phyloP scores from a whole-genome alignment of 2,329 filamentous ascomycete genomes.

The Aspergillus pseudonomiae region DNA sequence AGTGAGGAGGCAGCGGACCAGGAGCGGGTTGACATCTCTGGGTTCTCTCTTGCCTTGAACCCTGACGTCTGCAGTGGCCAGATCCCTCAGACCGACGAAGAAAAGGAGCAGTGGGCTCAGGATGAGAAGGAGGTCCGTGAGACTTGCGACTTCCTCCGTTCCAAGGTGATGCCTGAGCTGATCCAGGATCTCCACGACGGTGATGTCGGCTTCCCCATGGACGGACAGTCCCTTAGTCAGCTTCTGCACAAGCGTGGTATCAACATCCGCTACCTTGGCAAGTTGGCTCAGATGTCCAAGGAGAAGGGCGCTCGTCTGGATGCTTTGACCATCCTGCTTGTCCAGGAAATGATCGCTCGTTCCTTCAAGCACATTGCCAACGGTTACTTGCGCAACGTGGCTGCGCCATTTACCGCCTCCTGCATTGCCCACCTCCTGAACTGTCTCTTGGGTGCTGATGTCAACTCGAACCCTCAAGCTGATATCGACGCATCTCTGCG shows the following conservation, averaged over 20 bases:
- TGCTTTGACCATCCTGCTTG: constrained; percentile 74
- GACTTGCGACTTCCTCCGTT: constrained; percentile 76
- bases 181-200: constrained; percentile 86
- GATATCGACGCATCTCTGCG: constrained; percentile 76
- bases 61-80: constrained; percentile 96
- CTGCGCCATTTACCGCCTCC: constrained; percentile 75
- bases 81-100: constrained; percentile 82
- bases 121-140: constrained; percentile 89
- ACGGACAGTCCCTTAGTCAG: constrained; percentile 85
- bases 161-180: constrained; percentile 79
- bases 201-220: constrained; percentile 97
- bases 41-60: constrained; percentile 87
- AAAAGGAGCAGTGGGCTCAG: constrained; percentile 78
- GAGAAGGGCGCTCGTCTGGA: constrained; percentile 70
- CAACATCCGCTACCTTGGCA: constrained; percentile 94
- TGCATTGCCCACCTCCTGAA: constrained; percentile 88
- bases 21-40: constrained; percentile 80
- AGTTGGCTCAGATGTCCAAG: constrained; percentile 71
- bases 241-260: constrained; percentile 96
- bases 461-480: constrained; percentile 77
- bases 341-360: constrained; percentile 94
- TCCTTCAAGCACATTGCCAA: constrained; percentile 92
- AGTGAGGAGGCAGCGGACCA: constrained; percentile 48
- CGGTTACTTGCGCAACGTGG: constrained; percentile 76
- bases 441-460: constrained; percentile 77